Base-by-base conservation (phyloP, 306 rosid genomes). In the Coriaria nepalensis region DNA sequence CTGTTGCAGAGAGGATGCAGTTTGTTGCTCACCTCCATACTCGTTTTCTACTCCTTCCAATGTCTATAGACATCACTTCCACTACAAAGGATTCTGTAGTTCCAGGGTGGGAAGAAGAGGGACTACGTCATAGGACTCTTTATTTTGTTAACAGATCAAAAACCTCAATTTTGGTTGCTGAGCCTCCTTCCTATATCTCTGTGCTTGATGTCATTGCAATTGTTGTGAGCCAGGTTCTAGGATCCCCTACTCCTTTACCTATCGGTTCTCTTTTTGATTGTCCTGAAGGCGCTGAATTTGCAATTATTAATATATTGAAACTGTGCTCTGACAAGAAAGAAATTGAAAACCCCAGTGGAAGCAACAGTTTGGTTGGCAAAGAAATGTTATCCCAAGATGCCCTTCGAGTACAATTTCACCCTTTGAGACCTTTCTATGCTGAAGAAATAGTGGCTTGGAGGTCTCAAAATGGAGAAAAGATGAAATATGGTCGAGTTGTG, bases 381-480 rank as follows among this genome's bases (percentile, higher is more conserved):
- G 95, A 88, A 59, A 67, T 88, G 35, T 57, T 88, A 62, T 73
- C 93, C 33, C 97, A 88, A 74, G 93, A 88, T 70, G 93, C 87
- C 39, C 88, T 61, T 57, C 97, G 81, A 66, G 77, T 88, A 56
- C 97, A 88, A 68, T 64, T 88, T 69, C 97, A 88, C 74, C 97
- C 95, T 0, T 60, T 88, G 67, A 78, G 97, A 61, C 97, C 97
- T 56, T 88, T 88, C 56, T 88, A 84, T 51, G 79, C 86, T 12
- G 95, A 90, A 49, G 97, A 88, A 78, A 73, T 88, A 73, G 97
- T 88, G 54, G 97, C 97, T 49, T 88, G 97, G 97, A 88, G 93
- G 20, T 73, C 81, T 53, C 84, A 84, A 69, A 82, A 67, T 39
- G 97, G 97, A 60, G 93, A 88, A 60, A 88, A 88, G 74, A 72